Conservation (phyloP, 2,329 filamentous ascomycete species). For the Zasmidium cellare region DNA sequence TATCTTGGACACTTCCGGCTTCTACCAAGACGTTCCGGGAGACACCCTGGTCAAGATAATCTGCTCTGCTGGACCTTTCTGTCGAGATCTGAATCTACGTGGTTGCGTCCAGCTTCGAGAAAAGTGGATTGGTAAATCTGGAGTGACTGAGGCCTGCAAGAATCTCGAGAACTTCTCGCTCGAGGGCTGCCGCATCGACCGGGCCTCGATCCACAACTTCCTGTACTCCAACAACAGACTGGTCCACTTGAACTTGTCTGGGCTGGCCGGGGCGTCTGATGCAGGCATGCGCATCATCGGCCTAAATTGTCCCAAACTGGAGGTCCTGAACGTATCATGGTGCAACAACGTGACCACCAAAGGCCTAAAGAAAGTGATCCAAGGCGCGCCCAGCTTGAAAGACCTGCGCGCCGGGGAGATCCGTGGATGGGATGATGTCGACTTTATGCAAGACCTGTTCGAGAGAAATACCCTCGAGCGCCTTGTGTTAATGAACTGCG, state of each 20-base stretch:
- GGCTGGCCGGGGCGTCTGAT: conserved; percentile 77
- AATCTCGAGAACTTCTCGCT: conserved; percentile 87
- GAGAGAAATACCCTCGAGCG: conserved; percentile 77
- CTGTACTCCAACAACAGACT: conserved; percentile 76
- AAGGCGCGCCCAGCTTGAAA: conserved; percentile 69
- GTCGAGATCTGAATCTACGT: conserved; percentile 84
- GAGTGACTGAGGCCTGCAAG: conserved; percentile 77
- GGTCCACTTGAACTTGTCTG: conserved; percentile 82
- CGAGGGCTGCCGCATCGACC: conserved; percentile 85
- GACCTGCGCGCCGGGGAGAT: conserved; percentile 84
- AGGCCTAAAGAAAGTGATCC: conserved; percentile 71
- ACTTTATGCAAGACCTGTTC: conserved; percentile 74
- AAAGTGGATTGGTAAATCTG: conserved; percentile 68
- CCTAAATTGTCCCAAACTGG: conserved; percentile 75
- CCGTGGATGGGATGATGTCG: conserved; percentile 71
- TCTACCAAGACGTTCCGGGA: conserved; percentile 83
- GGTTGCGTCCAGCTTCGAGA: conserved; percentile 89
- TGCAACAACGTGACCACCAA: conserved; percentile 80
- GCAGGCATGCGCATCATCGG: conserved; percentile 83
- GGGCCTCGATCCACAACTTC: conserved; percentile 73
- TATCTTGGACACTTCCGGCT: conserved; percentile 72
- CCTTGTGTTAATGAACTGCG: conserved; percentile 78
- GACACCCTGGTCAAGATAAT: conserved; percentile 84
- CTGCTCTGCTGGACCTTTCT: conserved; percentile 79
- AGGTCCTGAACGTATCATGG: conserved; percentile 88